Evolutionary conservation across 495 filamentous ascomycete species (phyloP).

Genomic region (Beverwykella pulmonaria): DNA sequence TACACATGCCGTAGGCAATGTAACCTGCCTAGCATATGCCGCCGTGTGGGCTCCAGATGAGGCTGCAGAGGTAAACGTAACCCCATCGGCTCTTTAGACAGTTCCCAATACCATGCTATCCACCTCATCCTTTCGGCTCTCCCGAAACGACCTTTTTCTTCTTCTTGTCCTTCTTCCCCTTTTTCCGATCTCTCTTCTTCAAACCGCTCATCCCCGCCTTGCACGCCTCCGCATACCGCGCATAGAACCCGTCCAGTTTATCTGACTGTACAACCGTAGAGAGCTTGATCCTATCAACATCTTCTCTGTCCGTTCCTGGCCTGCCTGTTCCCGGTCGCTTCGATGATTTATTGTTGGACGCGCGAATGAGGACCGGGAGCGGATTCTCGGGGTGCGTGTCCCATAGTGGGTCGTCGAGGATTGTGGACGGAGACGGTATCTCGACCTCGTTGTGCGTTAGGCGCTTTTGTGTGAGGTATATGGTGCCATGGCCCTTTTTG

Average conservation of each 20-base stretch:
- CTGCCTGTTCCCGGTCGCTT: conserved; percentile 44
- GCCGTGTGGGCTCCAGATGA: neutral
- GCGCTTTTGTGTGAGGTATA: conserved; percentile 86
- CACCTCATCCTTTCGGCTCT: conserved; percentile 57
- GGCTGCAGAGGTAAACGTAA: neutral
- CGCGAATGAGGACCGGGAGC: conserved; percentile 77
- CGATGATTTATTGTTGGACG: conserved; percentile 72
- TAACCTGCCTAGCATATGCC: too few species aligned
- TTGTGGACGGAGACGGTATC: conserved; percentile 32
- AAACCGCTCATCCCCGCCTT: conserved; percentile 83
- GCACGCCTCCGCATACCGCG: conserved; percentile 86
- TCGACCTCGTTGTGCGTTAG: conserved; percentile 33
- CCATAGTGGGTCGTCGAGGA: conserved; percentile 51
- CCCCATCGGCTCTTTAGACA: neutral
- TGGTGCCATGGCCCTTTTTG: conserved; percentile 69
- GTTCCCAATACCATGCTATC: neutral
- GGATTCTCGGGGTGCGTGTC: conserved; percentile 60
- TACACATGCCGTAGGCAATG: too few species aligned
- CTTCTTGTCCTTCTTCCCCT: conserved; percentile 70
- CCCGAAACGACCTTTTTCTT: conserved; percentile 69
- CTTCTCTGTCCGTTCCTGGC: conserved; percentile 44
- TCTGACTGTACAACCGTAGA: conserved; percentile 79
- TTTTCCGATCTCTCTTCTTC: conserved; percentile 90
- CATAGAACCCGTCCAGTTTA: conserved; percentile 78
- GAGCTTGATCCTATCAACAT: conserved; percentile 70